phyloP scores from a whole-genome alignment of 306 rosid genomes.

The Lagenaria siceraria region DNA sequence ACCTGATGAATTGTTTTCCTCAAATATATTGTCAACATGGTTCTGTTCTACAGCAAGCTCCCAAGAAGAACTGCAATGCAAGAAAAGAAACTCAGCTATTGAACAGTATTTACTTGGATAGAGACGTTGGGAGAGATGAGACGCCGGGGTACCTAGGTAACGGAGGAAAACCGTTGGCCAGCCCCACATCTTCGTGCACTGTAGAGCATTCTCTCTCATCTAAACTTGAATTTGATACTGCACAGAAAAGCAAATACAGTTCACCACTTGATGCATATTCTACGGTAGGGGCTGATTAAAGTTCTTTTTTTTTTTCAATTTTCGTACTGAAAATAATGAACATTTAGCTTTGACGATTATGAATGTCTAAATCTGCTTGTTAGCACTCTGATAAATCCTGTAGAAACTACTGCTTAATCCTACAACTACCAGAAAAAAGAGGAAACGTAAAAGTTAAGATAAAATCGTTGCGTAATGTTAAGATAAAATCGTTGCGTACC shows the following conservation, averaged over 20 bases:
- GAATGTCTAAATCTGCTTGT: background rate
- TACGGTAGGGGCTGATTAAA: no score
- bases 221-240: background rate
- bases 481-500: conserved; percentile 17
- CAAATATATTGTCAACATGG: background rate
- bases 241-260: background rate
- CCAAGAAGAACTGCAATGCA: conserved; percentile 26
- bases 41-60: conserved; percentile 26
- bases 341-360: background rate
- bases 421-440: no score
- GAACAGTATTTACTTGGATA: background rate
- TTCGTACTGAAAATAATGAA: background rate
- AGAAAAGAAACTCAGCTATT: conserved; percentile 16
- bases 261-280: background rate
- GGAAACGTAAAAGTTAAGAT: no score
- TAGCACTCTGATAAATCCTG: background rate
- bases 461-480: background rate
- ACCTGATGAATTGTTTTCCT: conserved; percentile 19
- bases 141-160: background rate
- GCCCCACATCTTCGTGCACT: conserved; percentile 20
- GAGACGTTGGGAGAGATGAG: background rate
- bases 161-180: conserved; percentile 36
- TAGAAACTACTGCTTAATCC: background rate
- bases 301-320: no score
- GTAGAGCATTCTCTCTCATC: conserved; percentile 21